Evolutionary conservation across 352 stramenopile genomes (phyloP).

Genomic region (Thalassiosira gravida): DNA sequence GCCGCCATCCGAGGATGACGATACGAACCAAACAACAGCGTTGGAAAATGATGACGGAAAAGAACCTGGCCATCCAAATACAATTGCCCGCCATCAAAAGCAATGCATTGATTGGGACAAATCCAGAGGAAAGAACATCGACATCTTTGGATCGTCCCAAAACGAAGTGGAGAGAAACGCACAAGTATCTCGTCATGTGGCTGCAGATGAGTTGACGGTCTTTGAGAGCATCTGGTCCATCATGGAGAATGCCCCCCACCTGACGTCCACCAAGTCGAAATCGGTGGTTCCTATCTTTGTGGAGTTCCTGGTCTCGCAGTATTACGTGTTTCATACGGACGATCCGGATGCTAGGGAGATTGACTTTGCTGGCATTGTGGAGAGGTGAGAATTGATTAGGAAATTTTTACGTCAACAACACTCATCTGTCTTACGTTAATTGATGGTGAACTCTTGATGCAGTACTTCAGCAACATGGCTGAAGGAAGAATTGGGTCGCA

Average conservation of each 20-base stretch:
- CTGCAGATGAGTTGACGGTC: conserved; percentile 65
- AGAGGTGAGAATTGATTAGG: conserved; percentile 29
- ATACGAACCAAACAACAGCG: conserved; percentile 11
- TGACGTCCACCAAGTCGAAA: conserved; percentile 80
- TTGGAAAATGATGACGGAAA: conserved; percentile 7
- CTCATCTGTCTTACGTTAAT: no score
- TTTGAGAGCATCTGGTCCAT: conserved; percentile 79
- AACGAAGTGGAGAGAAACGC: conserved; percentile 34
- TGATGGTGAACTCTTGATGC: no score
- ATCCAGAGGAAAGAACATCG: conserved; percentile 52
- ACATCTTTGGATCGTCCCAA: conserved; percentile 55
- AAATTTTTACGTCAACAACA: no score
- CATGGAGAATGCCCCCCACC: conserved; percentile 65
- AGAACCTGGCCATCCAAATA: conserved; percentile 10
- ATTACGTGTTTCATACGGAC: conserved; percentile 77
- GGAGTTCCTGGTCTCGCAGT: conserved; percentile 79
- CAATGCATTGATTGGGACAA: conserved; percentile 69
- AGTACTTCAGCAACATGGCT: no score
- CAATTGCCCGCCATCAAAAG: conserved; percentile 55
- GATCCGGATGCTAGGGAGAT: conserved; percentile 80
- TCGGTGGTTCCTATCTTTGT: conserved; percentile 84
- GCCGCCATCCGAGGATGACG: neutral
- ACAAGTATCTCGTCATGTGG: conserved; percentile 65
- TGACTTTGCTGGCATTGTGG: conserved; percentile 45
- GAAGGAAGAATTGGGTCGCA: conserved; percentile 55